Evolutionary conservation across 1,284 basidiomycete genomes (phyloP), one percentile per base, ranked within the genome.

Genomic region (Ustilago crameri): DNA sequence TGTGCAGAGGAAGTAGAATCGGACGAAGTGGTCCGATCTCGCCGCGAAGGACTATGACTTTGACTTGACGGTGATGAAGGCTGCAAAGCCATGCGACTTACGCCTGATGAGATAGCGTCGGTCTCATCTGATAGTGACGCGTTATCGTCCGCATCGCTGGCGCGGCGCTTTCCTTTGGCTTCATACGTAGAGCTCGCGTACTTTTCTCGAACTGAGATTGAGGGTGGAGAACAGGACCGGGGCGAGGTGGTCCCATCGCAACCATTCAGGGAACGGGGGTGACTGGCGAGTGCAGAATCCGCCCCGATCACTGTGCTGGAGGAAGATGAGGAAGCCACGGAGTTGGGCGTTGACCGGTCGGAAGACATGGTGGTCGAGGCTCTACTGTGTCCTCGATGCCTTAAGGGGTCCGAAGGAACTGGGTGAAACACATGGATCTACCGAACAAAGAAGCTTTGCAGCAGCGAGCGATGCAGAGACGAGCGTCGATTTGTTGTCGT

Each of bases 141-240:
- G 23, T 4, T 9, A 15, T 24, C 24, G 18, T 51, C 24, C 4
- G 59, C 48, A 24, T 60, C 48, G 38, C 56, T 60, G 8, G 60
- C 66, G 41, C 52, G 54, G 12, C 56, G 34, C 32, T 69, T 69
- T 15, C 66, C 66, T 22, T 69, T 69, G 32, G 52, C 60, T 14
- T 27, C 38, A 30, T 64, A 56, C 0, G 55, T 44, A 1, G 37
- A 41, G 34, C 53, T 47, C 1, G 22, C 9, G 35, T 62, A 58
- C 26, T 1, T 22, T 9, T 54, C 32, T 1, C 4, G 26, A 24
- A 47, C 38, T 22, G 46, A 30, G 17, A 26, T 45, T 4, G 22
- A 14, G 10, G 50, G 26, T 20, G 44, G 27, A 7, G 50, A 49
- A 12, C 9, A 22, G 17, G 34, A 15, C 14, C 41, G 14, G 1